Base-by-base conservation (phyloP, 148 eudicot species). In the Talinum fruticosum region DNA sequence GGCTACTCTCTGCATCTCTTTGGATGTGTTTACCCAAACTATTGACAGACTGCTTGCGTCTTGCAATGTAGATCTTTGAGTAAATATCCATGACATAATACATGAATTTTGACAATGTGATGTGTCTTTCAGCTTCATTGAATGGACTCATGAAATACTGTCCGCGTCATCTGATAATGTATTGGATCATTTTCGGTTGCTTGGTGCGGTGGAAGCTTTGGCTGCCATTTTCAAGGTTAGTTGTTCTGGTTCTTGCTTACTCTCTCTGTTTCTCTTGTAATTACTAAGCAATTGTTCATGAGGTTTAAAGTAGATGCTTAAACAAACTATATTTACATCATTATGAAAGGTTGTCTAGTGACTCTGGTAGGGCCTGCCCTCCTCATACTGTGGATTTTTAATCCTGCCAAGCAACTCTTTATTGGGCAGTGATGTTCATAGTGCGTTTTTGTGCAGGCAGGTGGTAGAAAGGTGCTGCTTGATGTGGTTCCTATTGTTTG, bases 221-320 rank as follows among this genome's bases (percentile, higher is more conserved):
- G 94, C 96, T 81, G 90, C 97, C 72, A 85, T 93, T 79, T 95
- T 93, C 78, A 91, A 95, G 97, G 99, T 95, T 78, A 57, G 66
- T 72, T 79, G 72, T 44, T 82, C 71, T 35, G n/a, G 54, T 61
- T 57, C 35, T 36, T 82, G 81, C 67, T 62, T 74, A n/a, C n/a
- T 36, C 49, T 69, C 2, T 69, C 51, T 37, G 14, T 69, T 69
- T 37, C 28, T 62, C 0, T 59, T 59, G 26, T 23, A 62, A 24
- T 28, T 35, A 13, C 21, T 70, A 41, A n/a, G 33, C 54, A 70
- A 8, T 26, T 38, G 53, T 70, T 10, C 21, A 70, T 38, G 29
- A 37, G 72, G 41, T 35, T 68, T n/a, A 38, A 38, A 24, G 36
- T 41, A 23, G 38, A 19, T 35, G 59, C 6, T 75, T 8, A 41